Base-by-base conservation (phyloP, 2,329 filamentous ascomycete genomes). In the Aspergillus luchuensis region DNA sequence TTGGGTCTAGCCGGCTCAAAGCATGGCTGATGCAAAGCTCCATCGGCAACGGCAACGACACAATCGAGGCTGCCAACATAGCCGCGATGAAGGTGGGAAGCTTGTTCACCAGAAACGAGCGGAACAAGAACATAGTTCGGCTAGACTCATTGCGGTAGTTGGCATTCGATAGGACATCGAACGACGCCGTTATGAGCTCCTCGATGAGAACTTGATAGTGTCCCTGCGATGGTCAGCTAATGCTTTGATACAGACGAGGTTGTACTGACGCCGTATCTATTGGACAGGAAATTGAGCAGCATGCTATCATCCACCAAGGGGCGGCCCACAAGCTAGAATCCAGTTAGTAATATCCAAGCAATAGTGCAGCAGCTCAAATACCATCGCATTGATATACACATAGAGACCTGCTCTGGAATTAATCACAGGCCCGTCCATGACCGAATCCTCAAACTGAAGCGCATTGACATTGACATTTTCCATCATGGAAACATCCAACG, bases 91-190 rank as follows among this genome's bases (percentile, higher is more conserved):
- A 80, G 2, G 84, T 68, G 0, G 89, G 89, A 3, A 91, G 74
- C 69, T 87, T 83, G 84, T 92, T 86, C 67, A 96, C 89, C 23
- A 99, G 82, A 72, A 95, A 99, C 0, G 93, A 96, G 38, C 92
- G 89, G 55, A 97, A 83, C 17, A 94, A 78, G 60, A 92, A 89
- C 58, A 91, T 84, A 0, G 82, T 84, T 56, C 86, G 81, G 17
- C 76, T 74, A 8, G 84, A 79, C 69, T 89, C 86, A 49, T 82
- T 85, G 39, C 90, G 86, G 67, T 95, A 91, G 64, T 94, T 90
- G 5, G 90, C 90, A 70, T 96, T 96, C 38, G 92, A 91, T 15
- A 99, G 81, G 5, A 96, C 85, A 69, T 98, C 93, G 70, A 99
- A 98, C 0, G 92, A 89, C 1, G 92, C 91, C 8, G 94, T 85